Conservation (phyloP, 2,329 filamentous ascomycete genomes). For the Arthrobotrys musiformis region DNA sequence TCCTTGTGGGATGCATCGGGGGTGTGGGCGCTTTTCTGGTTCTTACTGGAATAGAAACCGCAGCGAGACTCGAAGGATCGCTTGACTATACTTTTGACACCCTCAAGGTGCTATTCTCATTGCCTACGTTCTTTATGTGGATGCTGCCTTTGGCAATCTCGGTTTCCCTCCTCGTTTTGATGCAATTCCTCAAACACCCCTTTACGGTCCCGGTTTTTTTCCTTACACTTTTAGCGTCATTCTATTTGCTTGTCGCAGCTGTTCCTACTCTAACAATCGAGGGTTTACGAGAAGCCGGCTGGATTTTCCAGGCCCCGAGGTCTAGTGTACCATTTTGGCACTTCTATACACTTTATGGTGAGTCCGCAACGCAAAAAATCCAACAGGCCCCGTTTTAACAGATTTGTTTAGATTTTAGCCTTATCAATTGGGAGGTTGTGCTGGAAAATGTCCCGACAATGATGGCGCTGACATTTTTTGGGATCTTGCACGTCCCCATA, state of each 20-base stretch:
- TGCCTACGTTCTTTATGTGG: conserved; percentile 84
- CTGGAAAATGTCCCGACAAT: conserved; percentile 89
- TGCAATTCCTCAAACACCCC: conserved; percentile 81
- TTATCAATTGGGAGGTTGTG: conserved; percentile 85
- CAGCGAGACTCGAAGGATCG: conserved; percentile 84
- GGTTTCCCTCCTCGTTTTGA: conserved; percentile 78
- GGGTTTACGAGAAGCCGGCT: conserved; percentile 77
- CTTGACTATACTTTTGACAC: conserved; percentile 84
- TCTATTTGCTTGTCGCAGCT: conserved; percentile 79
- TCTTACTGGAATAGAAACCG: conserved; percentile 91
- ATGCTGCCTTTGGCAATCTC: conserved; percentile 80
- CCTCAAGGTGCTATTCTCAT: conserved; percentile 76
- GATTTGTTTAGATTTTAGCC: conserved; percentile 75
- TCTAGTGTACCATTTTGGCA: conserved; percentile 94
- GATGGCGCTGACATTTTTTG: conserved; percentile 97
- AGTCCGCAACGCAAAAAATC: conserved; percentile 61
- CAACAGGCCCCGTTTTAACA: conserved; percentile 34
- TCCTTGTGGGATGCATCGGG: conserved; percentile 95
- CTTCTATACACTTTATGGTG: conserved; percentile 95
- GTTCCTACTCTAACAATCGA: conserved; percentile 75
- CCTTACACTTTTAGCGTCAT: conserved; percentile 77
- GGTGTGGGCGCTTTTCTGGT: conserved; percentile 96
- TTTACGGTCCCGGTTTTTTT: conserved; percentile 83
- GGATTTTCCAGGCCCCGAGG: conserved; percentile 90
- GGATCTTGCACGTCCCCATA: conserved; percentile 95